Conservation (phyloP, 192 early-diverging fungal species). For the Bifiguratus adelaidae region DNA sequence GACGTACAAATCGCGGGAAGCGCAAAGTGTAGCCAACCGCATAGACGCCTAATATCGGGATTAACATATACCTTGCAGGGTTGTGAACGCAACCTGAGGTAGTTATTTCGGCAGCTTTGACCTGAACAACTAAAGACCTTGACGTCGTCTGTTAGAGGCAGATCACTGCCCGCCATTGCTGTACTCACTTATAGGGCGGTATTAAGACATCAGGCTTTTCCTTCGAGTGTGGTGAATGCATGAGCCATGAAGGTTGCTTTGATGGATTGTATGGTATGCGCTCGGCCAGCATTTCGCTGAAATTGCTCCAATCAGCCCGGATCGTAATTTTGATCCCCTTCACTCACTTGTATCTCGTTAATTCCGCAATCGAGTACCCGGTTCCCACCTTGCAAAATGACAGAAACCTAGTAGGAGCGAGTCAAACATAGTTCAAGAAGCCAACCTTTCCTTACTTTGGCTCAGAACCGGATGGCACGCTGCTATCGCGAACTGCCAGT, state of each 20-base stretch:
- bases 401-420: not conserved
- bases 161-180: not conserved
- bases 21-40: constrained; percentile 56
- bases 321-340: not conserved
- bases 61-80: not conserved
- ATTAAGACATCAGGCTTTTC: constrained; percentile 67
- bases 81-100: constrained; percentile 6
- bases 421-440: not conserved
- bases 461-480: not conserved
- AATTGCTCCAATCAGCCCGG: too few species aligned
- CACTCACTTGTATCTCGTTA: constrained; percentile 46
- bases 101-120: constrained; percentile 58
- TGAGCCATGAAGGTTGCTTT: constrained; percentile 35
- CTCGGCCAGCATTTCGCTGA: constrained; percentile 22
- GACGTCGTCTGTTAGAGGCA: not conserved
- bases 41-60: constrained; percentile 27
- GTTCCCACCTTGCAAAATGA: constrained; percentile 1
- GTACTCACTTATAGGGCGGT: constrained; percentile 34
- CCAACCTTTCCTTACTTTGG: not conserved
- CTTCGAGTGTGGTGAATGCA: constrained; percentile 27
- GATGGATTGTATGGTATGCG: constrained; percentile 16
- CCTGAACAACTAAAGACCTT: constrained; percentile 48
- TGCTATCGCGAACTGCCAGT: not conserved
- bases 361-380: constrained; percentile 28
- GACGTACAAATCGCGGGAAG: constrained; percentile 60